Percentiles rank a stretch among this genome's conserved stretches.
These are phyloP conservation scores for Pleochaeta shiraiana DNA, from an alignment of 2,329 filamentous ascomycete genomes.

Conservation along the genomic window DNA sequence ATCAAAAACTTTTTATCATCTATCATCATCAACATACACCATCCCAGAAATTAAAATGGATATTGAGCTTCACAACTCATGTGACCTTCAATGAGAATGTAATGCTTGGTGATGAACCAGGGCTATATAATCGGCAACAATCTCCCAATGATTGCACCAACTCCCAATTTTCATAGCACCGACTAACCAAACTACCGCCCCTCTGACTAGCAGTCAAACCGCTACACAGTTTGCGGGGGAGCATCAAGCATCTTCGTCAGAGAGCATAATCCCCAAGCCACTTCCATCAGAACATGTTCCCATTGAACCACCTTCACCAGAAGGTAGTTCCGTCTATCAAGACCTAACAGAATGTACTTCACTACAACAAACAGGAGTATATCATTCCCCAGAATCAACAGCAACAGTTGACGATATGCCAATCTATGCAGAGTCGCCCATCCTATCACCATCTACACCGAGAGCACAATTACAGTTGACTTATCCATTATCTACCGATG, in stretches of 20 bases:
- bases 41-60: neutral
- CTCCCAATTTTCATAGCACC: neutral
- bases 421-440: neutral
- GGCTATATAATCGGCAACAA: neutral
- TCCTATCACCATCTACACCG: neutral
- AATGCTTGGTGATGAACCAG: neutral
- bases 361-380: neutral
- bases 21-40: neutral
- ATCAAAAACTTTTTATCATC: neutral
- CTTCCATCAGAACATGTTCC: neutral
- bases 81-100: neutral
- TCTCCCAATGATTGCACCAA: neutral
- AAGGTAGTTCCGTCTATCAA: neutral
- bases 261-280: neutral
- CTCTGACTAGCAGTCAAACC: neutral
- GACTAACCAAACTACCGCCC: neutral
- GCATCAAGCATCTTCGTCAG: neutral
- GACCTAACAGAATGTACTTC: neutral
- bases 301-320: neutral
- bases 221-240: neutral
- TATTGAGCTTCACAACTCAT: neutral
- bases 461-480: neutral
- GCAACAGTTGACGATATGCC: neutral
- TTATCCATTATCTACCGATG: neutral
- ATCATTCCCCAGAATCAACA: neutral